phyloP scores from a whole-genome alignment of 257 asterid genomes.

The Solanum virginianum region DNA sequence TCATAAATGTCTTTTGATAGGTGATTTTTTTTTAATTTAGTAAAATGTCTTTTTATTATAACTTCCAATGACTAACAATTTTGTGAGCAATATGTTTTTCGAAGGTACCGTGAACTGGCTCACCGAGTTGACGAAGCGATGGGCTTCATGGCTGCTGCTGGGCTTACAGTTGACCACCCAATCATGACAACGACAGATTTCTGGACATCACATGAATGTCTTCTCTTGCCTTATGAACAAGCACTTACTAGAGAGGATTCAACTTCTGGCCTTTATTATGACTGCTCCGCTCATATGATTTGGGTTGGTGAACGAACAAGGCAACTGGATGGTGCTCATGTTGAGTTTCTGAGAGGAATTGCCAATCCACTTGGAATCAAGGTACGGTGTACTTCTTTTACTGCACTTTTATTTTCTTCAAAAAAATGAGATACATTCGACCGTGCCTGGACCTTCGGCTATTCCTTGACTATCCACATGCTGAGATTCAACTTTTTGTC shows the following conservation, averaged over 20 bases:
- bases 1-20: neutral
- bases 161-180: slow-evolving; percentile 52
- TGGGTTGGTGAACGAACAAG: slow-evolving; percentile 85
- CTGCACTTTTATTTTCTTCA: neutral
- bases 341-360: slow-evolving; percentile 62
- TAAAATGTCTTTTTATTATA: neutral
- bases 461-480: neutral
- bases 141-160: slow-evolving; percentile 69
- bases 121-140: slow-evolving; percentile 71
- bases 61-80: neutral
- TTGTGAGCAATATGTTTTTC: neutral
- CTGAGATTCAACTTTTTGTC: neutral
- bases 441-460: neutral
- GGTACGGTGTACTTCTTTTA: slow-evolving; percentile 16
- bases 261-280: slow-evolving; percentile 60
- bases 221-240: slow-evolving; percentile 61
- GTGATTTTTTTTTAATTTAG: too few species aligned
- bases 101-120: slow-evolving; percentile 64
- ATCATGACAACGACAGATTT: slow-evolving; percentile 66
- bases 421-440: neutral
- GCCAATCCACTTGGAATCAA: slow-evolving; percentile 73
- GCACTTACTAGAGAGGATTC: slow-evolving; percentile 74
- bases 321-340: slow-evolving; percentile 68
- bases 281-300: slow-evolving; percentile 74
- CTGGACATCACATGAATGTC: slow-evolving; percentile 72